Evolutionary conservation across 179 eudicot genomes (phyloP), one percentile per base, ranked within the genome.

Genomic region (Vitellaria paradoxa): DNA sequence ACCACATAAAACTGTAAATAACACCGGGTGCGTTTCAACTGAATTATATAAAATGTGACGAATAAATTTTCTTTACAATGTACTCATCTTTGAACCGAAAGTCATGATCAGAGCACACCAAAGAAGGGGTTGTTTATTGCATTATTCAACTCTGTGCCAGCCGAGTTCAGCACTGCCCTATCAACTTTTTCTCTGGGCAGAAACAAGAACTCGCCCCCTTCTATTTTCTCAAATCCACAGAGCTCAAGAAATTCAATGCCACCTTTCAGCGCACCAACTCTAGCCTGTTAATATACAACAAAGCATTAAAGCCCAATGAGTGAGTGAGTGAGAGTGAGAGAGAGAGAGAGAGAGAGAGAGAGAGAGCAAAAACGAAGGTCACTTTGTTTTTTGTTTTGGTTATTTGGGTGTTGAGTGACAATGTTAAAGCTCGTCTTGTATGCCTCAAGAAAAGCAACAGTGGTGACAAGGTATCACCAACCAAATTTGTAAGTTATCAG

Each of bases 121-220:
- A 96, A 96, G 85, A 85, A 97, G 9, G 99, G 99, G 83, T 96
- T 96, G 68, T 88, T 91, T 65, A 96, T 96, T 30, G 99, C 98
- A 74, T 87, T 91, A 80, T 86, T 93, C 81, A 96, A 79, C 89
- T 96, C 99, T 30, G 81, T 87, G 60, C 97, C 99, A 76, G 99
- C 97, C 45, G 97, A 81, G 77, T 89, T 85, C 78, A 96, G 85
- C 74, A 94, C 90, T 24, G 87, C 87, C 23, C 78, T 81, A 77
- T 96, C 95, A 46, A 94, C 91, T 82, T 87, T 91, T 77, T 94
- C 96, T 61, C 92, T 88, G 9, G 97, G 90, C 77, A 96, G 83
- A 72, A 84, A 91, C 82, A 96, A 87, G 87, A 91, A 96, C 77
- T 96, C 99, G 2, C 92, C 99, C 24, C 87, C 96, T 82, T 92